Evolutionary conservation across 495 filamentous ascomycete species (phyloP).

Genomic region (Podospora conica): DNA sequence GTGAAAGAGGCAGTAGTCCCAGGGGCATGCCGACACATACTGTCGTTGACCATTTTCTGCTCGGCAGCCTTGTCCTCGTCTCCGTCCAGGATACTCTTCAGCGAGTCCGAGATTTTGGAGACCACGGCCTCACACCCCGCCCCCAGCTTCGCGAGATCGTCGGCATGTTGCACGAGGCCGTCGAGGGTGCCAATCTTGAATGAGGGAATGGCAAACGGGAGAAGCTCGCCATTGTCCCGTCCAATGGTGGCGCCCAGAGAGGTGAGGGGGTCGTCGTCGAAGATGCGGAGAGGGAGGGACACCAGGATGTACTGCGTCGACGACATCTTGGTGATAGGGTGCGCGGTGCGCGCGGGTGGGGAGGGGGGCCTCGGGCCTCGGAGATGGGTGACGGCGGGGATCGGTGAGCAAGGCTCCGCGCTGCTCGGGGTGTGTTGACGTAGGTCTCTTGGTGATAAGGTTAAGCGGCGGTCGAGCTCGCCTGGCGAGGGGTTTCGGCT

Average conservation of each 20-base stretch:
- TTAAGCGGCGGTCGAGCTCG: background rate
- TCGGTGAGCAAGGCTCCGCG: background rate
- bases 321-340: constrained; percentile 24
- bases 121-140: constrained; percentile 73
- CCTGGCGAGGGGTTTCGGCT: background rate
- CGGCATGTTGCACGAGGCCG: constrained; percentile 92
- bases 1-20: background rate
- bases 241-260: constrained; percentile 65
- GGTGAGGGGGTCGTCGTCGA: constrained; percentile 70
- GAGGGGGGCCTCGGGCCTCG: background rate
- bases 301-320: constrained; percentile 40
- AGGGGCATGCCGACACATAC: constrained; percentile 44
- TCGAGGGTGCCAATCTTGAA: constrained; percentile 98
- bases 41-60: constrained; percentile 94
- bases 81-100: constrained; percentile 71
- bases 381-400: background rate
- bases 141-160: constrained; percentile 87
- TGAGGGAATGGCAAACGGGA: constrained; percentile 76
- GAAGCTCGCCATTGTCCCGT: constrained; percentile 67
- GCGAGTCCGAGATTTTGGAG: constrained; percentile 77
- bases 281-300: constrained; percentile 44
- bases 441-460: background rate
- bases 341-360: background rate
- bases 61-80: constrained; percentile 75
- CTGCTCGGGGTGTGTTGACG: background rate